phyloP scores from a whole-genome alignment of 169 alveolate genomes.

The Cryptosporidium parvum region DNA sequence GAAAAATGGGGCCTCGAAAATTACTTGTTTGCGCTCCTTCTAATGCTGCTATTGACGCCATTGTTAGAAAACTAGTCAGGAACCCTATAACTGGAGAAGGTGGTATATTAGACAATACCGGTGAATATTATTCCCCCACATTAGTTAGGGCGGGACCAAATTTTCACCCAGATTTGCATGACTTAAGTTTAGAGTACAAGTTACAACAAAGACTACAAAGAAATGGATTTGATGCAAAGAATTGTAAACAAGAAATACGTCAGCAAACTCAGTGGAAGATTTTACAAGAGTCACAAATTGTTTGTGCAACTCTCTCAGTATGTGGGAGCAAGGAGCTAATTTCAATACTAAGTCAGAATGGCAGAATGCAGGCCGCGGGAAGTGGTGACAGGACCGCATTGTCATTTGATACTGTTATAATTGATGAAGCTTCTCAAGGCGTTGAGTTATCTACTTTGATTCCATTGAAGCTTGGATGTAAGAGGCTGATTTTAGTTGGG shows the following conservation, averaged over 20 bases:
- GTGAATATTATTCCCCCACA: constrained; percentile 81
- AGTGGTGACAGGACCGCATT: constrained; percentile 55
- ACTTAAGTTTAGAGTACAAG: constrained; percentile 87
- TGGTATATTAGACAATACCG: constrained; percentile 89
- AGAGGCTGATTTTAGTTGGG: constrained; percentile 96
- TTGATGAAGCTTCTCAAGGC: constrained; percentile 98
- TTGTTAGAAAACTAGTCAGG: constrained; percentile 89
- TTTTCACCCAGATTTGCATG: constrained; percentile 88
- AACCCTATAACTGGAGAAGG: constrained; percentile 82
- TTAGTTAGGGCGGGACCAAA: constrained; percentile 93
- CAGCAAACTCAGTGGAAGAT: constrained; percentile 80
- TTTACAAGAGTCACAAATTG: constrained; percentile 86
- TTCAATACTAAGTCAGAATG: constrained; percentile 41
- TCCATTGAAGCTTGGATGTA: constrained; percentile 87
- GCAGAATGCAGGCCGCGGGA: constrained; percentile 5
- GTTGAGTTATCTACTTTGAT: constrained; percentile 87
- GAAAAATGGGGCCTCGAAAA: constrained; percentile 61
- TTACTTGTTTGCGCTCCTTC: constrained; percentile 98
- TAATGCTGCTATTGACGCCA: constrained; percentile 99
- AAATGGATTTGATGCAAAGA: constrained; percentile 68
- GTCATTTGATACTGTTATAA: constrained; percentile 88
- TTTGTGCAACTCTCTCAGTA: constrained; percentile 91
- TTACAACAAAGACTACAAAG: constrained; percentile 81
- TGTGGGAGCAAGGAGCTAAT: constrained; percentile 90
- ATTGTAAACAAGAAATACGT: constrained; percentile 43